phyloP scores from a whole-genome alignment of 73 alveolate species.

The Paramecium pentaurelia region DNA sequence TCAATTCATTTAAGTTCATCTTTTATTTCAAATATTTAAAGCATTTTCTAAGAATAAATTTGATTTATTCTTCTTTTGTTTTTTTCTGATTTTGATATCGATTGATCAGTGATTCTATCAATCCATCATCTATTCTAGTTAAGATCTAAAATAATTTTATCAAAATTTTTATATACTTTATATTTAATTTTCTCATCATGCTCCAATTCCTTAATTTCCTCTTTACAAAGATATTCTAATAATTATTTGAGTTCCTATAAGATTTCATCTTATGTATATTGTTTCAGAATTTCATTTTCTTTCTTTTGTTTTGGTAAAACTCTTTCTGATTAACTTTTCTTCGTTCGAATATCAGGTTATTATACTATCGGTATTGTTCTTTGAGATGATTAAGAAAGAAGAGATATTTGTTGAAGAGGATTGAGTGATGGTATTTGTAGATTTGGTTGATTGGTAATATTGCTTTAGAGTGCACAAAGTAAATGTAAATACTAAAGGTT shows the following conservation, averaged over 20 bases:
- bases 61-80: slow-evolving; percentile 57
- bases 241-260: neutral
- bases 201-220: neutral
- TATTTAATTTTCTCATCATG: neutral
- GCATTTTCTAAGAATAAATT: slow-evolving; percentile 56
- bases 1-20: slow-evolving; percentile 49
- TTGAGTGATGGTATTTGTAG: neutral
- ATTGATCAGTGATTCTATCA: neutral
- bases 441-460: neutral
- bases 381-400: neutral
- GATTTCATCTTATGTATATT: neutral
- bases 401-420: slow-evolving; percentile 7
- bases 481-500: slow-evolving; percentile 1
- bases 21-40: slow-evolving; percentile 39
- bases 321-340: slow-evolving; percentile 35
- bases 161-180: neutral
- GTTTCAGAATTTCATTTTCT: neutral
- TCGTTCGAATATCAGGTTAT: neutral
- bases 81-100: neutral
- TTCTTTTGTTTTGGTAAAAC: slow-evolving; percentile 15
- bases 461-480: neutral
- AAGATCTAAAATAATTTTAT: neutral
- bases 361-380: slow-evolving; percentile 13
- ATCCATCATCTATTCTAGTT: neutral
- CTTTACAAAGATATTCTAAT: neutral